Evolutionary conservation across 495 filamentous ascomycete species (phyloP), one percentile per base, ranked within the genome.

Genomic region (Trichoderma asperelloides): DNA sequence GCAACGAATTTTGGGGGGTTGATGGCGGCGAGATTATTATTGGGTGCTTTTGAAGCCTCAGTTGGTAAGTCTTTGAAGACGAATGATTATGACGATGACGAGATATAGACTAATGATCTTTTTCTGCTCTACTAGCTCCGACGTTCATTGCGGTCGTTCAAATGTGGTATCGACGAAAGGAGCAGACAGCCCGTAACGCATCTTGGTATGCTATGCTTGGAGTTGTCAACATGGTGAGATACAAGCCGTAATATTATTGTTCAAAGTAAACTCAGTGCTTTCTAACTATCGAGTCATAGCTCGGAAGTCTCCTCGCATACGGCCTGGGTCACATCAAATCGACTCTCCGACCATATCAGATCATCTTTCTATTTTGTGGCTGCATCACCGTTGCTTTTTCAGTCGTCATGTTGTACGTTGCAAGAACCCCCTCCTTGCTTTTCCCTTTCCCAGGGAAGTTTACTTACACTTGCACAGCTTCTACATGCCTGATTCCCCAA

Each of bases 201-300:
- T 80, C 81, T 16, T 88, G 86, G 86, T 87, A 88, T 74, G 80
- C 82, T 3, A 86, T 86, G 83, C 84, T 85, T 68, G 81, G 81
- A 28, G 76, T 84, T 30, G 80, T 81, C 27, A 81, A 84, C 65
- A 84, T 84, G 81, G 80, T 82, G 18, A 70, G 76, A 55, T 3
- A 21, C 13, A 13, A 3, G 11, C 39, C 30, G 62, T 2, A 40
- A 21, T 15, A 7, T 2, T 13, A 21, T 13, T 9, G 3, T 63
- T 2, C 33, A 3, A 18, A 41, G 27, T 27, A 25, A 65, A 16
- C 65, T n/a, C 3, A 13, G 2, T 16, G 3, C 11, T 16, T 43
- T 43, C 41, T 43, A 18, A 45, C 41, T 33, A 13, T 21, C 11
- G 37, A 37, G 33, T 37, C 16, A 2, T 60, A 68, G 67, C 66